phyloP scores from a whole-genome alignment of 768 basidiomycete genomes.

The Floccularia luteovirens region DNA sequence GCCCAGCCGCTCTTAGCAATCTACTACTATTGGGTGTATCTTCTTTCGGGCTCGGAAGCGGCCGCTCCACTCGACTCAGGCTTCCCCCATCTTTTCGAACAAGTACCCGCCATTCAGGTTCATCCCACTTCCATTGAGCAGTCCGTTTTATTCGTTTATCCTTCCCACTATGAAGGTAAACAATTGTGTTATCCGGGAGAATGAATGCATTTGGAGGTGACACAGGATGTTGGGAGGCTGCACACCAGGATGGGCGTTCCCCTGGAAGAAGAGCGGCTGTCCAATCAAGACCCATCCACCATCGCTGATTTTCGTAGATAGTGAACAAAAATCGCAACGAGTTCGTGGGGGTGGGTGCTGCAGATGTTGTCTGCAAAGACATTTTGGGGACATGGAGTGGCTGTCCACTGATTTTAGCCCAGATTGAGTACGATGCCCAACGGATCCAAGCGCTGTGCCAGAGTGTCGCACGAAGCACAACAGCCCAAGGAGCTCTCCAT shows the following conservation, averaged over 20 bases:
- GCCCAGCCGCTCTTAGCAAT: constrained; percentile 49
- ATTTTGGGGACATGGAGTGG: constrained; percentile 36
- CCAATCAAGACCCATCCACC: constrained; percentile 99
- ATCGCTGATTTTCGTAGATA: constrained; percentile 91
- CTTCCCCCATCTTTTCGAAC: constrained; percentile 48
- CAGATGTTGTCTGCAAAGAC: constrained; percentile 23
- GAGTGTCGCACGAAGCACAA: constrained; percentile 44
- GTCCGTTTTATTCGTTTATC: constrained; percentile 54
- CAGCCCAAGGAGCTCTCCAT: constrained; percentile 64
- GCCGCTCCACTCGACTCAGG: constrained; percentile 49
- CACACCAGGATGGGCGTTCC: constrained; percentile 88
- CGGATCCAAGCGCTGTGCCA: constrained; percentile 64
- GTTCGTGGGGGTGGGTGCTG: constrained; percentile 24
- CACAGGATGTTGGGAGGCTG: constrained; percentile 47
- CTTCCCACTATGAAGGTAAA: constrained; percentile 43
- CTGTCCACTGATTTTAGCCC: constrained; percentile 46
- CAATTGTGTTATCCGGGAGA: constrained; percentile 54
- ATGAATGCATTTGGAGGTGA: constrained; percentile 65
- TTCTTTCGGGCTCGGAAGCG: constrained; percentile 44
- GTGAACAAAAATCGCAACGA: constrained; percentile 77
- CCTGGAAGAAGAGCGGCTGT: constrained; percentile 85
- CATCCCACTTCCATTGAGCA: constrained; percentile 86
- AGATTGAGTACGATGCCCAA: constrained; percentile 46
- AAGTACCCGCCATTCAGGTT: constrained; percentile 83
- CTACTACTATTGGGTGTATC: constrained; percentile 34